A percentile compares a stretch with the other conserved stretches of the same genome.
phyloP scores from a whole-genome alignment of 768 basidiomycete species.

The Kwoniella sp. region DNA sequence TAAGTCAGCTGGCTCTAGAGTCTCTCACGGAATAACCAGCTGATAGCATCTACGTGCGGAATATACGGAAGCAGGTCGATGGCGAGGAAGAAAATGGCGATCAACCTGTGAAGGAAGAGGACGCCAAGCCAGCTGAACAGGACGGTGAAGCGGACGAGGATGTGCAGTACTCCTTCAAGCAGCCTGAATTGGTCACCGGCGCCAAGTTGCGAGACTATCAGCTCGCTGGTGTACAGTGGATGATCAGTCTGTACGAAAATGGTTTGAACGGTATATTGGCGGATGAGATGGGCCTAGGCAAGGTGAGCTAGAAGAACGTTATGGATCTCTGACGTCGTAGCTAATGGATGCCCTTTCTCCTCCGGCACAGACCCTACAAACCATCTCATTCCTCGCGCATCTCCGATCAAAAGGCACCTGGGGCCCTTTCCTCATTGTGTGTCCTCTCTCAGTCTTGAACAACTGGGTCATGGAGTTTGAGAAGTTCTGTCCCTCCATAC shows the following conservation, averaged over 20 bases:
- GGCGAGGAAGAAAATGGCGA: conserved; percentile 12
- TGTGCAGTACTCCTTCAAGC: conserved; percentile 57
- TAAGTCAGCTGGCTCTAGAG: conserved; percentile 6
- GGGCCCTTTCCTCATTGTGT: conserved; percentile 82
- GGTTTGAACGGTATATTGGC: conserved; percentile 61
- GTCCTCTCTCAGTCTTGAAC: conserved; percentile 88
- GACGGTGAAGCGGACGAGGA: conserved; percentile 26
- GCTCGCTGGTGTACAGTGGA: conserved; percentile 92
- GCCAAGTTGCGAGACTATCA: conserved; percentile 86
- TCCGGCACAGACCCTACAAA: conserved; percentile 86
- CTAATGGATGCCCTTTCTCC: conserved; percentile 3
- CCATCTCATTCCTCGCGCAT: conserved; percentile 89
- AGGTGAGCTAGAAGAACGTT: conserved; percentile 52
- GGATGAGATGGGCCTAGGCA: conserved; percentile 91
- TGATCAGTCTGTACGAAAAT: conserved; percentile 83
- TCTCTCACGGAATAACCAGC: background rate
- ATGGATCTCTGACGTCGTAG: background rate
- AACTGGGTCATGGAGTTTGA: conserved; percentile 86
- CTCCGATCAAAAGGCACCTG: conserved; percentile 73
- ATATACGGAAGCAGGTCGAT: too few relatives aligned
- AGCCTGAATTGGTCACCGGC: conserved; percentile 80
- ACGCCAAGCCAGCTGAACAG: conserved; percentile 13
- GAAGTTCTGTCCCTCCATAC: conserved; percentile 72
- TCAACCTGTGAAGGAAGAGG: conserved; percentile 13
- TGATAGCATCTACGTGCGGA: background rate